Conservation (phyloP, 805 yeast species). For the Wickerhamiella bombiphila region DNA sequence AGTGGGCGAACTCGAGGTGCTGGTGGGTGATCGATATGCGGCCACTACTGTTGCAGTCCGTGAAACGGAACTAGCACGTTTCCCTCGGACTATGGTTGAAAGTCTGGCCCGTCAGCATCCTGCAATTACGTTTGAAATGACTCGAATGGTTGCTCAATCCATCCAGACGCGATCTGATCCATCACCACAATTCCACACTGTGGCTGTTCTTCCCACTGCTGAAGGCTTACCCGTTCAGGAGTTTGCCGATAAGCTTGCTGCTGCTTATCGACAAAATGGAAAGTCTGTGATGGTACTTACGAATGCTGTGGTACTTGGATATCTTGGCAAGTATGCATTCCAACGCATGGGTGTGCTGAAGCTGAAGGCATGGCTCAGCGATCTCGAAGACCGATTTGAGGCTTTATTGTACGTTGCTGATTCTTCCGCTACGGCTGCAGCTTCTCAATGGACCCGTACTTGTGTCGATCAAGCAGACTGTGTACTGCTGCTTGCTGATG, state of each 20-base stretch:
- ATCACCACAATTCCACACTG: constrained; percentile 52
- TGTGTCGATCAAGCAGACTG: constrained; percentile 95
- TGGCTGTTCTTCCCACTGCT: constrained; percentile 69
- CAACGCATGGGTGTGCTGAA: constrained; percentile 75
- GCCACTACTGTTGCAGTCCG: constrained; percentile 60
- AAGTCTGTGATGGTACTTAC: constrained; percentile 65
- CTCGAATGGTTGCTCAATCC: constrained; percentile 61
- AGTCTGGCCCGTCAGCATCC: constrained; percentile 74
- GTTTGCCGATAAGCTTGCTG: constrained; percentile 59
- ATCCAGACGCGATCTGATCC: constrained; percentile 7
- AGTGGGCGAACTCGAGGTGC: constrained; percentile 87
- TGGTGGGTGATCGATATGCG: constrained; percentile 59
- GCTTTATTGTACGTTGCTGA: constrained; percentile 86
- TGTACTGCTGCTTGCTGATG: constrained; percentile 76
- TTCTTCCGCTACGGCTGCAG: constrained; percentile 32
- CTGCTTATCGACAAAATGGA: constrained; percentile 60
- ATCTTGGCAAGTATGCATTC: constrained; percentile 84
- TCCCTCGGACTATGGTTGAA: constrained; percentile 82
- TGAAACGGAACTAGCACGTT: constrained; percentile 86
- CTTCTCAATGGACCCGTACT: constrained; percentile 76
- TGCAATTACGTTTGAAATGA: constrained; percentile 75
- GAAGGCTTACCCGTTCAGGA: constrained; percentile 74
- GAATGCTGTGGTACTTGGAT: constrained; percentile 63
- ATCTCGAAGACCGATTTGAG: constrained; percentile 76
- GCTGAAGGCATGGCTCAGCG: constrained; percentile 79